Evolutionary conservation across 176 grass and related monocot genomes (phyloP), one percentile per base, ranked within the genome.

Genomic region (Oryza australiensis): DNA sequence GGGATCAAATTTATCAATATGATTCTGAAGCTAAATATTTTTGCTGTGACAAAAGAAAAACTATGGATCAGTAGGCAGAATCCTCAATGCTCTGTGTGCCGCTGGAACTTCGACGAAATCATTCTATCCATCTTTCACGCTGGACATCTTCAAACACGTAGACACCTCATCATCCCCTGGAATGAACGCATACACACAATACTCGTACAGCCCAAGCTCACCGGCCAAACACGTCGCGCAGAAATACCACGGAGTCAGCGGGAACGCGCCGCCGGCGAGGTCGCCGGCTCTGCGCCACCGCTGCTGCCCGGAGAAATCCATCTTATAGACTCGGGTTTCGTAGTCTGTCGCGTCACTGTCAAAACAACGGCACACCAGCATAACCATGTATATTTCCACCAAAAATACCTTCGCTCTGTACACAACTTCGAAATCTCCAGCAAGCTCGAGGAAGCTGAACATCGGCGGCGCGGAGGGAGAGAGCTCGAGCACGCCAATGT

Each of bases 371-470:
- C 1, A 24, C 43, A 3, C 1, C 45, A 80, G 1, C 1, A 16
- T 53, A 11, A 68, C 43, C 77, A 53, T 68, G 77, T 69, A 80
- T 1, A 80, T 45, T 30, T 80, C 78, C 1, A 80, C 22, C 65
- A 69, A 37, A 13, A 80, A 55, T 3, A 7, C 13, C 9, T 38
- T 68, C 7, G 53, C 18, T 0, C 53, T 22, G 53, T 57, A 9
- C 53, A n/a, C 15, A 2, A 9, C 15, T 5, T 46, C 43, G 13
- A 14, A 15, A 12, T 46, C 43, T 46, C 43, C 43, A 13, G 43
- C 43, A 18, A 67, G 13, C 5, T 20, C 1, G 28, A 35, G 48
- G 28, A 2, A 14, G 43, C 64, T 20, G 78, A 80, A 80, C 65
- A 18, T 13, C 3, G 77, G 77, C 9, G 77, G 29, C 9, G 38